Conservation (phyloP, 2,329 filamentous ascomycete genomes). For the Acrodontium crateriforme region DNA sequence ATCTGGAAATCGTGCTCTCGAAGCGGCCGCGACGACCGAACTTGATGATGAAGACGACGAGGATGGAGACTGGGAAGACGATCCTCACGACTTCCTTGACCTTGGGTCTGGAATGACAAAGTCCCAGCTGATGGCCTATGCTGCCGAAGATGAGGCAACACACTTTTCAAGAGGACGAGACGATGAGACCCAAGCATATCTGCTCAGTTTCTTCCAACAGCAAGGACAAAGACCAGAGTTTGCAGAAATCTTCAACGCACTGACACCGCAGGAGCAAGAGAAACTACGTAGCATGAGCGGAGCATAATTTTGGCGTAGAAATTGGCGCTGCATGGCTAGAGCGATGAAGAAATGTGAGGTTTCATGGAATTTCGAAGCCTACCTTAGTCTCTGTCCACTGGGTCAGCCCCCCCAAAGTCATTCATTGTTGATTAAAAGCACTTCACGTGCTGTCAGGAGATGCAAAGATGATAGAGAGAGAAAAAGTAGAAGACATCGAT, state of each 20-base stretch:
- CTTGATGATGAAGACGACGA: slow-evolving; percentile 55
- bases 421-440: too few species aligned
- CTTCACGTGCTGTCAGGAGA: too few species aligned
- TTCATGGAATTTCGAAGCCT: too few species aligned
- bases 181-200: slow-evolving; percentile 77
- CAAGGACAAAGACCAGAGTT: slow-evolving; percentile 42
- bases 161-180: slow-evolving; percentile 51
- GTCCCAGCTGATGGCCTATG: slow-evolving; percentile 68
- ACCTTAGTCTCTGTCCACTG: too few species aligned
- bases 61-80: slow-evolving; percentile 62
- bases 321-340: too few species aligned
- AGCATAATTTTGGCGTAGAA: slow-evolving; percentile 1
- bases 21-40: slow-evolving; percentile 45
- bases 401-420: too few species aligned
- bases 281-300: slow-evolving; percentile 30
- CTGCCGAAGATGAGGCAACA: slow-evolving; percentile 37
- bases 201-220: slow-evolving; percentile 64
- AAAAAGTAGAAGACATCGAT: too few species aligned
- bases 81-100: slow-evolving; percentile 58
- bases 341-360: slow-evolving; percentile 2
- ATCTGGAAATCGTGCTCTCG: slow-evolving; percentile 42
- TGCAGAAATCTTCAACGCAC: slow-evolving; percentile 38
- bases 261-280: slow-evolving; percentile 41
- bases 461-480: too few species aligned
- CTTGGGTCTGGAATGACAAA: slow-evolving; percentile 44